A percentile compares a stretch with the other conserved stretches of the same genome.
Conservation (phyloP, 116 monocot genomes). For the Zostera marina region DNA sequence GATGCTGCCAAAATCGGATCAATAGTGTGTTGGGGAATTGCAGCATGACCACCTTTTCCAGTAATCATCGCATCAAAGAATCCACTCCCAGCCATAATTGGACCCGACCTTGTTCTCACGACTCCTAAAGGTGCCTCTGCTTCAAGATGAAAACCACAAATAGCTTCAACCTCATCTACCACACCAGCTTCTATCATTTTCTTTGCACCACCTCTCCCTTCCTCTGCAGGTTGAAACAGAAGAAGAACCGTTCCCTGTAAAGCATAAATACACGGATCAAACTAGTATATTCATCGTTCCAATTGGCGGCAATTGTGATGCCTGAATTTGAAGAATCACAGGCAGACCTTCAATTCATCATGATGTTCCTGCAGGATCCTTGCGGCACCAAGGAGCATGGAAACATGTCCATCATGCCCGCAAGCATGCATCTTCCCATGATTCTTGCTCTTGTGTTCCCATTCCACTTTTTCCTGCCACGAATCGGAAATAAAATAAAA, state of each 20-base stretch:
- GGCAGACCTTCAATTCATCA: conserved; percentile 46
- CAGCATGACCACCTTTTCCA: conserved; percentile 88
- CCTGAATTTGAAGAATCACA: background rate
- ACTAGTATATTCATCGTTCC: too few species aligned
- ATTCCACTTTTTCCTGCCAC: conserved; percentile 74
- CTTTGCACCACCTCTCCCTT: conserved; percentile 69
- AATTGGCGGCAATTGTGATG: background rate
- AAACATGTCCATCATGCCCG: conserved; percentile 80
- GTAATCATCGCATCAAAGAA: conserved; percentile 85
- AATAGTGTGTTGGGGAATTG: conserved; percentile 69
- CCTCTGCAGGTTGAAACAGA: conserved; percentile 96
- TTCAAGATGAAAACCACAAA: conserved; percentile 59
- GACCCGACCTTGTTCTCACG: conserved; percentile 44
- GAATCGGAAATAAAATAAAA: background rate
- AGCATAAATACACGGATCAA: background rate
- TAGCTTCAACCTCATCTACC: conserved; percentile 61
- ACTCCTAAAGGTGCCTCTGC: conserved; percentile 26
- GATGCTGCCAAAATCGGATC: conserved; percentile 91
- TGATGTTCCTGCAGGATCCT: conserved; percentile 70
- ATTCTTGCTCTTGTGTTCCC: conserved; percentile 85
- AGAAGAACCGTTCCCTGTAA: conserved; percentile 73
- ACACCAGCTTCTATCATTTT: conserved; percentile 79
- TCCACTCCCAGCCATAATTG: conserved; percentile 81
- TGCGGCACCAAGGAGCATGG: conserved; percentile 80
- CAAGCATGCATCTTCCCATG: conserved; percentile 93